Base-by-base conservation (phyloP, 768 basidiomycete genomes). In the Pulveroboletus sp. region DNA sequence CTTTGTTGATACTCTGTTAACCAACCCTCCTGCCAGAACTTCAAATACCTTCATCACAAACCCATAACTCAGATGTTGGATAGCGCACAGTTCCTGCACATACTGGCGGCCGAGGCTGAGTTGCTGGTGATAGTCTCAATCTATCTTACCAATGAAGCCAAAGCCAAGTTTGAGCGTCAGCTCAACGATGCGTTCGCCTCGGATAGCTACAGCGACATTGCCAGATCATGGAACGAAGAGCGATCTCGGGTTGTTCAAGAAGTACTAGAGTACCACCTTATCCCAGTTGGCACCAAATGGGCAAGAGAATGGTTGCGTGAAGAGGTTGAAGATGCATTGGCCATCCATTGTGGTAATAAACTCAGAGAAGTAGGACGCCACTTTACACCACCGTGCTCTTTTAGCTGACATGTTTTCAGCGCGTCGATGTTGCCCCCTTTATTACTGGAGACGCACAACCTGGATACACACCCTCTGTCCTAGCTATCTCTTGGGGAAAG, bases 401-500 rank as follows among this genome's bases (percentile, higher is more conserved):
- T 37, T 38, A 35, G 56, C 47, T 67, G 37, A 62, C 47, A 43
- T 44, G 9, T 23, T 38, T 53, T 14, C 60, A 96, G 93, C 81
- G 90, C 45, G 78, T 93, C 57, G 86, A 94, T 62, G 82, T 87
- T 9, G 86, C 86, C 6, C 89, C 94, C 1, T 93, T 80, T 59
- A 63, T 70, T 22, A 79, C 79, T 5, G 68, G 74, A 1, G 77
- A 78, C 7, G 81, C 88, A 71, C 82, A 80, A 48, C 70, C 76
- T 45, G 93, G 89, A 12, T 81, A 90, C 61, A 73, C 79, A 34
- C 69, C 93, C 41, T 76, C 85, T 19, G 92, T 98, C 19, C 77
- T 99, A 35, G 90, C 94, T 4, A 68, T 95, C 49, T 95, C 94
- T 7, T 93, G 92, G 85, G 96, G 96, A 31, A 86, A 89, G 69